Evolutionary conservation across 2,329 filamentous ascomycete genomes (phyloP).

Genomic region (Sporothrix humicola): DNA sequence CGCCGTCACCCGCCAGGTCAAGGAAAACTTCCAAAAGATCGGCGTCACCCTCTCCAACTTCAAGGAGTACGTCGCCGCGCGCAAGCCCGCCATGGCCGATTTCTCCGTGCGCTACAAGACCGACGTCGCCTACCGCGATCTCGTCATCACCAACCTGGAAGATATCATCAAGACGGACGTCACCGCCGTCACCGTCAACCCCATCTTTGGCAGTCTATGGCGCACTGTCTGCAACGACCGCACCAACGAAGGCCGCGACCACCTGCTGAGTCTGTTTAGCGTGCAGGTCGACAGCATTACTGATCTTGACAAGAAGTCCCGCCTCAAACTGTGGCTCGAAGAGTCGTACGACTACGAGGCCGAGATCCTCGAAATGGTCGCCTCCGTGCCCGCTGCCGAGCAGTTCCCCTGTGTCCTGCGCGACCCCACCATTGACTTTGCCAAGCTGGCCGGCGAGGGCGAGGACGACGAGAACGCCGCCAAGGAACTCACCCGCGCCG

Average conservation of each 20-base stretch:
- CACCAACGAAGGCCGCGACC: conserved; percentile 48
- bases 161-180: conserved; percentile 54
- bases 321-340: conserved; percentile 56
- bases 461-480: conserved; percentile 40
- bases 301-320: conserved; percentile 44
- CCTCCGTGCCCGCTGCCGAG: conserved; percentile 46
- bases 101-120: conserved; percentile 50
- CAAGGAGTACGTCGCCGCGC: conserved; percentile 38
- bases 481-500: conserved; percentile 50
- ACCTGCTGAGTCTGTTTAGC: conserved; percentile 52
- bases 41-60: conserved; percentile 40
- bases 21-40: conserved; percentile 31
- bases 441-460: conserved; percentile 27
- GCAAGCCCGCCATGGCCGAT: conserved; percentile 42
- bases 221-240: conserved; percentile 56
- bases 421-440: conserved; percentile 54
- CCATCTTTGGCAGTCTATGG: conserved; percentile 58
- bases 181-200: conserved; percentile 53
- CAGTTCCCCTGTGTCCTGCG: conserved; percentile 56
- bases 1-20: conserved; percentile 19
- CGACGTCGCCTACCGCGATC: conserved; percentile 47
- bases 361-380: conserved; percentile 51
- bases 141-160: conserved; percentile 49
- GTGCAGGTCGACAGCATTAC: conserved; percentile 47
- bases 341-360: conserved; percentile 57